Evolutionary conservation across 192 early-diverging fungal species (phyloP).

Genomic region (Dimargaris cristalligena): DNA sequence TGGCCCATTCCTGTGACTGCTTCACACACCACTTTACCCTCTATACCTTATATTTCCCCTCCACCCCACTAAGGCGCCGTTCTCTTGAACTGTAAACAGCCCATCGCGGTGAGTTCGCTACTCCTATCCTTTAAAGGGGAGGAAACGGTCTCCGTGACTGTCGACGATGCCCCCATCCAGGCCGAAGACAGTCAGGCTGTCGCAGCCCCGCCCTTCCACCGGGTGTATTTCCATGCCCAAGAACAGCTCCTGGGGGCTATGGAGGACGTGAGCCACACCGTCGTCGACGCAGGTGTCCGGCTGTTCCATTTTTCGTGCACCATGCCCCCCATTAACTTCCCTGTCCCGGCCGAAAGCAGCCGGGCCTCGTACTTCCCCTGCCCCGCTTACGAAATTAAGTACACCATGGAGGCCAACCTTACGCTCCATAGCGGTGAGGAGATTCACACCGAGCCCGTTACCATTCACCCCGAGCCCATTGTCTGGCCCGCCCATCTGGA

Average conservation of each 20-base stretch:
- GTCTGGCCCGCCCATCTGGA: neutral
- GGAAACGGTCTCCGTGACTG: neutral
- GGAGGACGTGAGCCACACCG: too few relatives aligned
- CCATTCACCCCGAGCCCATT: neutral
- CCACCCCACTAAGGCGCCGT: neutral
- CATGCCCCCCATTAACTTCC: slow-evolving; percentile 7
- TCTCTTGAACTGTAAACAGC: neutral
- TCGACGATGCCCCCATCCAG: neutral
- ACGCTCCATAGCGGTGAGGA: neutral
- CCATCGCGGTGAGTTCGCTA: neutral
- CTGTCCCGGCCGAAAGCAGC: neutral
- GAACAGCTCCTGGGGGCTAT: neutral
- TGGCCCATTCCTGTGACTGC: neutral
- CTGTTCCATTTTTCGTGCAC: slow-evolving; percentile 1
- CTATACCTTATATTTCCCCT: neutral
- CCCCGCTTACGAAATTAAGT: neutral
- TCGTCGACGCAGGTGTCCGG: neutral
- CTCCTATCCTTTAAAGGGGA: neutral
- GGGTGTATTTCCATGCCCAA: neutral
- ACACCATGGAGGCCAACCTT: neutral
- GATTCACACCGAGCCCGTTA: neutral
- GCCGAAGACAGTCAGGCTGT: neutral
- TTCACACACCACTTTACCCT: neutral
- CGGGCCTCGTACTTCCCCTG: neutral
- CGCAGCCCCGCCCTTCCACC: neutral